phyloP scores from a whole-genome alignment of 768 basidiomycete genomes.

The Lactifluus rugatus region DNA sequence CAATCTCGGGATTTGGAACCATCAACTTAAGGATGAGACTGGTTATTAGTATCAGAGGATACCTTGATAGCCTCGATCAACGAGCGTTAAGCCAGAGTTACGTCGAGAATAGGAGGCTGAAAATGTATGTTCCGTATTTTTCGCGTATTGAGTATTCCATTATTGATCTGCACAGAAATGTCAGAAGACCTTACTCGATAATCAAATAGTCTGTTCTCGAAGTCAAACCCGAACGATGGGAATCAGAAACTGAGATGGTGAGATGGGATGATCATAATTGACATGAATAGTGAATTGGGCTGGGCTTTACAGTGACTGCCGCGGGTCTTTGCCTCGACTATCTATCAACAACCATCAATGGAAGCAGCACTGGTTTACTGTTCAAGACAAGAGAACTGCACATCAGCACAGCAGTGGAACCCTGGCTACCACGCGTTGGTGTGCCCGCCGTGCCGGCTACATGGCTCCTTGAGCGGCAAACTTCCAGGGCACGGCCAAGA shows the following conservation, averaged over 20 bases:
- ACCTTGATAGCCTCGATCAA: no score
- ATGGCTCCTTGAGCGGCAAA: background rate
- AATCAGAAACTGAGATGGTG: background rate
- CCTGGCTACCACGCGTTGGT: background rate
- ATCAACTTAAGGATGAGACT: background rate
- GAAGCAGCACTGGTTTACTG: background rate
- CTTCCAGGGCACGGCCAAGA: background rate
- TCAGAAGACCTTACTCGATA: background rate
- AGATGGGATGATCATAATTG: no score
- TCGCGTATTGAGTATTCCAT: background rate
- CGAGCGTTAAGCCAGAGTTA: slow-evolving; percentile 13
- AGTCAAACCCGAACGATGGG: background rate
- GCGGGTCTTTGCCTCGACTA: background rate
- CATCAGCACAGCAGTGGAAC: background rate
- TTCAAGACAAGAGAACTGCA: background rate
- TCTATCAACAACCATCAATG: background rate
- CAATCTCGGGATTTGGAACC: background rate
- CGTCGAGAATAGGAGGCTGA: slow-evolving; percentile 2
- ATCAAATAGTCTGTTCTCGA: background rate
- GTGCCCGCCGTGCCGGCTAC: background rate
- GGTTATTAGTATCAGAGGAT: background rate
- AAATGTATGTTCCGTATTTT: background rate
- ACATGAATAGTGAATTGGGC: no score
- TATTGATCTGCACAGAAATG: background rate
- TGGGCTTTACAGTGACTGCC: background rate